Percentiles rank a stretch among this genome's conserved stretches.
These are phyloP conservation scores for Kwoniella newhampshirensis DNA, from an alignment of 768 basidiomycete genomes.

Conservation along the genomic window DNA sequence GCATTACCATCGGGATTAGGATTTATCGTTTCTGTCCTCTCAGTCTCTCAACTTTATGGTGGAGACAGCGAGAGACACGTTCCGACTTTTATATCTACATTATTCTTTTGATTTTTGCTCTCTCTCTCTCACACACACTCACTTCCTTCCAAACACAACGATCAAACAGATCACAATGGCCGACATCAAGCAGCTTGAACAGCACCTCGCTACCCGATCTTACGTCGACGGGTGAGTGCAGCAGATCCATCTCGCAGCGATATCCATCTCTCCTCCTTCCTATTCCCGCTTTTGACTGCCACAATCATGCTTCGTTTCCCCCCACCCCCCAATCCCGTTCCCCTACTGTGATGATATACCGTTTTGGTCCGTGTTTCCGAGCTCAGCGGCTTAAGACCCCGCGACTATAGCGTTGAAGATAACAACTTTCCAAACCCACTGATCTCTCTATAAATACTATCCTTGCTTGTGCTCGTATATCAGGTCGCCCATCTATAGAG, in stretches of 20 bases:
- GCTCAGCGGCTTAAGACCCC: slow-evolving; percentile 54
- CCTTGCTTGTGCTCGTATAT: too few relatives aligned
- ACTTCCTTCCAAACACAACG: slow-evolving; percentile 9
- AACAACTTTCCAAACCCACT: slow-evolving; percentile 53
- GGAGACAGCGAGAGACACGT: slow-evolving; percentile 13
- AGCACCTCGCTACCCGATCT: slow-evolving; percentile 69
- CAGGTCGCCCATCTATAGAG: too few relatives aligned
- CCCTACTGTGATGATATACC: slow-evolving; percentile 47
- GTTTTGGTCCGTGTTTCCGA: slow-evolving; percentile 56
- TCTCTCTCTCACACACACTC: slow-evolving; percentile 12
- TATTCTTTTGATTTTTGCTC: slow-evolving; percentile 3
- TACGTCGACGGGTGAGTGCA: slow-evolving; percentile 53
- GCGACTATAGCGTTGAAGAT: slow-evolving; percentile 50
- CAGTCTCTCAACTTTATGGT: not conserved
- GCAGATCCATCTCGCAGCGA: not conserved
- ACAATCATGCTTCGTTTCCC: slow-evolving; percentile 2
- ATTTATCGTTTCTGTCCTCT: not conserved
- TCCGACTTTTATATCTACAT: not conserved
- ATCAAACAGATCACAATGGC: slow-evolving; percentile 38
- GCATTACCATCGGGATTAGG: not conserved
- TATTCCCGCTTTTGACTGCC: slow-evolving; percentile 5
- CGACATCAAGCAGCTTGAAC: slow-evolving; percentile 64
- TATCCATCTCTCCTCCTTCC: slow-evolving; percentile 4
- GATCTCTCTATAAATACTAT: slow-evolving; percentile 22
- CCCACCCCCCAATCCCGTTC: slow-evolving; percentile 5